A percentile compares a stretch with the other conserved stretches of the same genome.
phyloP scores from a whole-genome alignment of 805 yeast genomes.

The Saturnispora serradocipensis region DNA sequence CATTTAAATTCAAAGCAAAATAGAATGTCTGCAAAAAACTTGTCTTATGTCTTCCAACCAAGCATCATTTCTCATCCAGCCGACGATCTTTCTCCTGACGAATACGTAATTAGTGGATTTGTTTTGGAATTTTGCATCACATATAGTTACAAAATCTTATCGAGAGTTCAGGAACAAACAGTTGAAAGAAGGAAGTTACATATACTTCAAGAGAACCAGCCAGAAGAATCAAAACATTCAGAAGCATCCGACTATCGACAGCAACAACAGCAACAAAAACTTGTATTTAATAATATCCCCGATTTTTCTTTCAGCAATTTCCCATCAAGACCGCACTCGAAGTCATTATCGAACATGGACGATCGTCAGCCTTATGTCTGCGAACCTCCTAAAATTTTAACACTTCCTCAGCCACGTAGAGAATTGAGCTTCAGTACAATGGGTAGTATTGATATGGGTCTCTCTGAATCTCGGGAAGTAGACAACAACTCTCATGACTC shows the following conservation, averaged over 20 bases:
- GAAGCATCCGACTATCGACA: neutral
- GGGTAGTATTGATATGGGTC: neutral
- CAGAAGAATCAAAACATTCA: neutral
- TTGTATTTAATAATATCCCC: neutral
- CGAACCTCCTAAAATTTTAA: conserved; percentile 8
- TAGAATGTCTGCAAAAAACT: conserved; percentile 84
- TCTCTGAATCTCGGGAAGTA: neutral
- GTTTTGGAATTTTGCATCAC: conserved; percentile 86
- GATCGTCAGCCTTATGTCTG: conserved; percentile 8
- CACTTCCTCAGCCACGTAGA: neutral
- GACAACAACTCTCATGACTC: neutral
- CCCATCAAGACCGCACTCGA: conserved; percentile 27
- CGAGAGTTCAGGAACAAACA: conserved; percentile 31
- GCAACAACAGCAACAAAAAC: neutral
- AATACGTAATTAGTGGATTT: conserved; percentile 76
- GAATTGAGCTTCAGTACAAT: conserved; percentile 1
- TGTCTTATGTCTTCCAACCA: conserved; percentile 96
- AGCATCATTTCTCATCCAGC: conserved; percentile 87
- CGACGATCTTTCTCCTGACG: conserved; percentile 89
- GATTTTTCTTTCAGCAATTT: neutral
- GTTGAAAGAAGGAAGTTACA: neutral
- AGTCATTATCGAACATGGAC: conserved; percentile 32
- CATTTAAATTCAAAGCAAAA: conserved; percentile 69
- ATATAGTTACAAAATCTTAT: conserved; percentile 70
- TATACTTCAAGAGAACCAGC: neutral